Base-by-base conservation (phyloP, 129 eudicot species). In the Tagetes patula region DNA sequence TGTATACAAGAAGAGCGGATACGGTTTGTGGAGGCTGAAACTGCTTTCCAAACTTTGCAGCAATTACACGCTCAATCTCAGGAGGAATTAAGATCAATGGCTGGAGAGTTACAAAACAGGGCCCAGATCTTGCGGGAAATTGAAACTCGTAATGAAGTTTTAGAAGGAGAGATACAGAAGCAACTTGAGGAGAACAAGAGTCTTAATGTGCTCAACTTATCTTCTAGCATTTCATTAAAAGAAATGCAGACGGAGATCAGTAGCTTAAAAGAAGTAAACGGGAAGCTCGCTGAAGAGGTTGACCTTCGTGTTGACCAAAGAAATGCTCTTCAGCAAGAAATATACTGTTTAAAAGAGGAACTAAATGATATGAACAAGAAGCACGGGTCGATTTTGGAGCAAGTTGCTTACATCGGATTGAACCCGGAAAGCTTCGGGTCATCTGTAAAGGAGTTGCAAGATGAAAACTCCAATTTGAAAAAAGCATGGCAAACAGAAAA, bases 251-350 rank as follows among this genome's bases (percentile, higher is more conserved):
- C 77, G 3, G 93, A 88, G 73, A 94, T 86, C 68, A 71, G 74
- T 55, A 79, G 75, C 75, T 80, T 94, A 63, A 86, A 56, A 74
- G 89, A 90, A 64, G 76, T 81, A 0, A 90, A 84, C 42, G 88
- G 78, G 50, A 94, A 88, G 69, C 97, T 94, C 30, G 86, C 80
- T 75, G 85, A 85, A 71, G 97, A 95, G 65, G 87, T 94, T 77
- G 91, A 82, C 76, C 87, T 90, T 47, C 81, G 94, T 40, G 86
- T 86, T 70, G 94, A 88, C 72, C 88, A 94, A 79, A 85, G 94
- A 80, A 90, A 90, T 67, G 91, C 93, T 56, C 99, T 94, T 73
- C 99, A 95, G 81, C 96, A 90, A 79, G 97, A 95, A 83, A 90
- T 90, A 12, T 90, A 86, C 85, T 85, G 94, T 69, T 66, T 90